Conservation (phyloP, 2,329 filamentous ascomycete species). For the Penicillium paneum region DNA sequence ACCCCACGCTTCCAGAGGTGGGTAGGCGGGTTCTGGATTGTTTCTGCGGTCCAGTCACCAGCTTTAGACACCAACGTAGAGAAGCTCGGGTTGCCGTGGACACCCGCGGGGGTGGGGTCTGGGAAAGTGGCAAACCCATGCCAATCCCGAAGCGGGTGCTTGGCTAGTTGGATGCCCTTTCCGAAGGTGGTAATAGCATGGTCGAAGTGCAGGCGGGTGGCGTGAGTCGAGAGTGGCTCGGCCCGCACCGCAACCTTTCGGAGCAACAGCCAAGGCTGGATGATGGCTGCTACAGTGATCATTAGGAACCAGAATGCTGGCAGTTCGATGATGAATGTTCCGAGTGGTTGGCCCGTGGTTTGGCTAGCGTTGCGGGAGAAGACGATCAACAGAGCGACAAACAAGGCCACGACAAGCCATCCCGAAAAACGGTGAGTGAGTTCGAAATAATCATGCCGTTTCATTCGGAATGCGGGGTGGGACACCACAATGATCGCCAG, state of each 20-base stretch:
- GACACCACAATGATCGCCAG: slow-evolving; percentile 60
- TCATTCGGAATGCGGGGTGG: slow-evolving; percentile 61
- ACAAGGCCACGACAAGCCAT: slow-evolving; percentile 64
- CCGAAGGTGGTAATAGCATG: slow-evolving; percentile 59
- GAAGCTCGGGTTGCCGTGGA: slow-evolving; percentile 50
- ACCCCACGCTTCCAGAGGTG: slow-evolving; percentile 67
- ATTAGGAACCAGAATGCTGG: slow-evolving; percentile 67
- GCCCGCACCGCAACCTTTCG: slow-evolving; percentile 64
- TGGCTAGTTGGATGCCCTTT: slow-evolving; percentile 59
- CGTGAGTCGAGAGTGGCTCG: slow-evolving; percentile 68
- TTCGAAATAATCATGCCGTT: slow-evolving; percentile 68
- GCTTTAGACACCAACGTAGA: slow-evolving; percentile 69
- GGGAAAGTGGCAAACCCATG: slow-evolving; percentile 75
- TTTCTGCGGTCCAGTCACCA: slow-evolving; percentile 68
- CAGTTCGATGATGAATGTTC: slow-evolving; percentile 43
- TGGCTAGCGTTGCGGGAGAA: slow-evolving; percentile 46
- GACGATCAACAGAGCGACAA: slow-evolving; percentile 63
- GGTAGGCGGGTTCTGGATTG: slow-evolving; percentile 60
- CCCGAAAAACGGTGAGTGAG: slow-evolving; percentile 68
- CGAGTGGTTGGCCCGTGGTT: slow-evolving; percentile 35
- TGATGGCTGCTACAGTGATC: slow-evolving; percentile 61
- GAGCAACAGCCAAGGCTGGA: slow-evolving; percentile 71
- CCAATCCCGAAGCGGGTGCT: slow-evolving; percentile 65
- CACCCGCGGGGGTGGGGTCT: slow-evolving; percentile 39
- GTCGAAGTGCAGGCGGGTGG: slow-evolving; percentile 66